These are phyloP conservation scores for Albifimbria verrucaria DNA, from an alignment of 2,329 filamentous ascomycete genomes.

Conservation along the genomic window DNA sequence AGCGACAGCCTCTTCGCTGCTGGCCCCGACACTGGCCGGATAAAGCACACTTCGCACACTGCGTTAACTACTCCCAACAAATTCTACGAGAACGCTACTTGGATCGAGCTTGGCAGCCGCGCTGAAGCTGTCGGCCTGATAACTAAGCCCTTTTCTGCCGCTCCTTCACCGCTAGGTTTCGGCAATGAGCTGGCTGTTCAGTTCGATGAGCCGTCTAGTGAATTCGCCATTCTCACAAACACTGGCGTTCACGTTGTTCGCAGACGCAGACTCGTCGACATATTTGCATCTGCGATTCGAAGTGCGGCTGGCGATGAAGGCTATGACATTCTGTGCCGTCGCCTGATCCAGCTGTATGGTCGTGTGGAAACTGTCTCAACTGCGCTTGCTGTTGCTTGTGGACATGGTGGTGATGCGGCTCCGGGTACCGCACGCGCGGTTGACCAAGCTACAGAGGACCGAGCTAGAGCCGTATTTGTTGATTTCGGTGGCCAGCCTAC, in stretches of 20 bases:
- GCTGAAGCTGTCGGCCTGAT: conserved; percentile 78
- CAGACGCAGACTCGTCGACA: conserved; percentile 80
- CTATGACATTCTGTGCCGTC: conserved; percentile 75
- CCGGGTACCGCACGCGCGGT: conserved; percentile 73
- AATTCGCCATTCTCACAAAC: conserved; percentile 89
- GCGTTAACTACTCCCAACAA: conserved; percentile 49
- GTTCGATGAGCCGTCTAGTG: conserved; percentile 76
- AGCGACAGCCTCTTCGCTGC: conserved; percentile 76
- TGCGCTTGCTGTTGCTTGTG: conserved; percentile 90
- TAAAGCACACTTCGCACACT: conserved; percentile 59
- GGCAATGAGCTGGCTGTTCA: conserved; percentile 97
- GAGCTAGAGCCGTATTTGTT: conserved; percentile 83
- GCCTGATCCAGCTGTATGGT: conserved; percentile 82
- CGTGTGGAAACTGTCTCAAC: conserved; percentile 86
- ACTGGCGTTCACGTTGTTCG: conserved; percentile 85
- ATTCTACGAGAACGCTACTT: conserved; percentile 78
- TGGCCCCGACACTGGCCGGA: conserved; percentile 82
- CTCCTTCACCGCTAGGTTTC: conserved; percentile 69
- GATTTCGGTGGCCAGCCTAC: conserved; percentile 87
- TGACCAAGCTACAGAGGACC: conserved; percentile 82
- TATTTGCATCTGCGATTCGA: conserved; percentile 80
- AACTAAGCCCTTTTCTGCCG: conserved; percentile 68
- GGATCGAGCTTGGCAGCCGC: conserved; percentile 69
- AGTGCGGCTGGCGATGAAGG: conserved; percentile 73
- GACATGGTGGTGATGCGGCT: conserved; percentile 74